A percentile compares a stretch with the other conserved stretches of the same genome.
Conservation (phyloP, 2,329 filamentous ascomycete species). For the Neocatenulostroma microsporum region DNA sequence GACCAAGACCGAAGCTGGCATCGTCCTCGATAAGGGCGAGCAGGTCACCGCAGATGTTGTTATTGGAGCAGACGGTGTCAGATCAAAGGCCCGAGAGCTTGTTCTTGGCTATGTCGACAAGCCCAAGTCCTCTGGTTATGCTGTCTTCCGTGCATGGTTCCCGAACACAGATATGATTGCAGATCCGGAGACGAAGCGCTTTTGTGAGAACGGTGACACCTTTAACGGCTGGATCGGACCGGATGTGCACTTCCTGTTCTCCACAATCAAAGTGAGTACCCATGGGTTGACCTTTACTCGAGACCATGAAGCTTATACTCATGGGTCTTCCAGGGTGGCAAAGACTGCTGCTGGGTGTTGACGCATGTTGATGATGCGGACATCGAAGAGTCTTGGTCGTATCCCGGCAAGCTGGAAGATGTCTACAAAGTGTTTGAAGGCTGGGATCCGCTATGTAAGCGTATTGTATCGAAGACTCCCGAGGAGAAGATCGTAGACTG, state of each 20-base stretch:
- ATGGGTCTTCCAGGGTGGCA: too few relatives aligned
- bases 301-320: too few relatives aligned
- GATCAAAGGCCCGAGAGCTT: constrained; percentile 43
- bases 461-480: constrained; percentile 37
- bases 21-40: constrained; percentile 28
- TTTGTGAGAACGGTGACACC: constrained; percentile 48
- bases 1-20: constrained; percentile 21
- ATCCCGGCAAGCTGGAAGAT: constrained; percentile 32
- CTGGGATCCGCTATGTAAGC: constrained; percentile 41
- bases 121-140: constrained; percentile 43
- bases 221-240: constrained; percentile 47
- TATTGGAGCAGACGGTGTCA: constrained; percentile 46
- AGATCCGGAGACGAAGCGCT: constrained; percentile 24
- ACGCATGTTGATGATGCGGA: constrained; percentile 42
- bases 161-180: constrained; percentile 36
- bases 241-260: constrained; percentile 46
- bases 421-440: constrained; percentile 37
- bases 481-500: constrained; percentile 37
- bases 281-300: too few relatives aligned
- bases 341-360: constrained; percentile 48
- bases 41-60: constrained; percentile 40
- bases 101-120: constrained; percentile 42
- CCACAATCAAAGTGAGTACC: constrained; percentile 48
- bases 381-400: constrained; percentile 42
- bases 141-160: constrained; percentile 48